Conservation (phyloP, 352 stramenopile genomes). For the Blastocystis sp. region DNA sequence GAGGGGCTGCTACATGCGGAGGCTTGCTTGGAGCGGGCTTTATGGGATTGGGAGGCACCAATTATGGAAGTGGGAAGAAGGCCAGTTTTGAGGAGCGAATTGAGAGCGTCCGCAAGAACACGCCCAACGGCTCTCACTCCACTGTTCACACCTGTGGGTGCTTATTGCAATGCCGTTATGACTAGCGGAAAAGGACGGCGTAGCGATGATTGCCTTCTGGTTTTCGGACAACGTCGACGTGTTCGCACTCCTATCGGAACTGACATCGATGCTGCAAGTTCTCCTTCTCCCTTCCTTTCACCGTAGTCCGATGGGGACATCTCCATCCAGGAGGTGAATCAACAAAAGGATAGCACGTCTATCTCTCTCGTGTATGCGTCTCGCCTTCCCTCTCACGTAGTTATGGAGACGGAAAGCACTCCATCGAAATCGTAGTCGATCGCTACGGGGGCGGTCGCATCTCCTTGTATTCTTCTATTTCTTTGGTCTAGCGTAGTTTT, state of each 20-base stretch:
- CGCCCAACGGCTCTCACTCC: not conserved
- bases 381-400: not conserved
- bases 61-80: not conserved
- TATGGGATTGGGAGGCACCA: constrained; percentile 8
- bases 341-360: not conserved
- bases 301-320: constrained; percentile 48
- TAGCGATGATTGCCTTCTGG: constrained; percentile 50
- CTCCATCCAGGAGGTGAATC: constrained; percentile 43
- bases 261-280: not conserved
- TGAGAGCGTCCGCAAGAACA: constrained; percentile 52
- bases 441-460: constrained; percentile 28
- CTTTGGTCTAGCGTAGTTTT: constrained; percentile 2
- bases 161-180: not conserved
- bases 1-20: constrained; percentile 10
- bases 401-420: constrained; percentile 61
- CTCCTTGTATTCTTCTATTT: constrained; percentile 19
- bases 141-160: not conserved
- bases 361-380: constrained; percentile 39
- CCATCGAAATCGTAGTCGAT: constrained; percentile 35
- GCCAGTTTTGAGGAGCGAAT: not conserved
- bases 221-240: constrained; percentile 53
- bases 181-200: constrained; percentile 5
- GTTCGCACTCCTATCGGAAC: constrained; percentile 26
- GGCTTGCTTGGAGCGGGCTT: constrained; percentile 33
- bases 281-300: not conserved